A percentile compares a stretch with the other conserved stretches of the same genome.
Evolutionary conservation across 768 basidiomycete genomes (phyloP).

Genomic region (Boletus sp.): DNA sequence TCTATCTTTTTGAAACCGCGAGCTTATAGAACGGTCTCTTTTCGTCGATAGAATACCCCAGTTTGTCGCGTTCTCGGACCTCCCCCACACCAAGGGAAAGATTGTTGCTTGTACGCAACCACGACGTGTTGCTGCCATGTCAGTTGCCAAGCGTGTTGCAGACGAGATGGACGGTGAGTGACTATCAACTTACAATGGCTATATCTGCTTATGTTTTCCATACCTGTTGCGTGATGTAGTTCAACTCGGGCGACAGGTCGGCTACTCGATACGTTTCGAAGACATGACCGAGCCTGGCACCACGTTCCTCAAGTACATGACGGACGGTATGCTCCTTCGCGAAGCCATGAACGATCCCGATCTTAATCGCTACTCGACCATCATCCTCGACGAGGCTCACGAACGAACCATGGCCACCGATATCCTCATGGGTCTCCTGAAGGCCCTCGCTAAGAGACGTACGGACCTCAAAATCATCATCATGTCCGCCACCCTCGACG

Average conservation of each 20-base stretch:
- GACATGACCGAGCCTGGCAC: slow-evolving; percentile 76
- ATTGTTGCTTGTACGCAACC: slow-evolving; percentile 97
- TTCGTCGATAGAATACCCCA: slow-evolving; percentile 78
- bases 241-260: slow-evolving; percentile 89
- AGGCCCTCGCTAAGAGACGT: slow-evolving; percentile 74
- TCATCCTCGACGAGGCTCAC: slow-evolving; percentile 98
- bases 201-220: slow-evolving; percentile 6
- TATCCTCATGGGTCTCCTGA: slow-evolving; percentile 96
- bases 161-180: slow-evolving; percentile 96
- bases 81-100: slow-evolving; percentile 87
- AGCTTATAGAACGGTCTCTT: slow-evolving; percentile 29
- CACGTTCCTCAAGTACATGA: slow-evolving; percentile 99
- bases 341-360: slow-evolving; percentile 97
- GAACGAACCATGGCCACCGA: slow-evolving; percentile 97
- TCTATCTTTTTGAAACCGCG: slow-evolving; percentile 18
- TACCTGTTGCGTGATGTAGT: slow-evolving; percentile 45
- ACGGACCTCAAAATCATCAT: slow-evolving; percentile 93
- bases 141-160: slow-evolving; percentile 95
- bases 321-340: slow-evolving; percentile 97
- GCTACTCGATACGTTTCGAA: slow-evolving; percentile 98
- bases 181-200: neutral
- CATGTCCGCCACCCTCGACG: slow-evolving; percentile 98
- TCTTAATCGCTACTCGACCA: slow-evolving; percentile 88
- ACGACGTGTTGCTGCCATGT: slow-evolving; percentile 95
- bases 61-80: slow-evolving; percentile 90